Evolutionary conservation across 768 basidiomycete species (phyloP).

Genomic region (Mycena capillaripes): DNA sequence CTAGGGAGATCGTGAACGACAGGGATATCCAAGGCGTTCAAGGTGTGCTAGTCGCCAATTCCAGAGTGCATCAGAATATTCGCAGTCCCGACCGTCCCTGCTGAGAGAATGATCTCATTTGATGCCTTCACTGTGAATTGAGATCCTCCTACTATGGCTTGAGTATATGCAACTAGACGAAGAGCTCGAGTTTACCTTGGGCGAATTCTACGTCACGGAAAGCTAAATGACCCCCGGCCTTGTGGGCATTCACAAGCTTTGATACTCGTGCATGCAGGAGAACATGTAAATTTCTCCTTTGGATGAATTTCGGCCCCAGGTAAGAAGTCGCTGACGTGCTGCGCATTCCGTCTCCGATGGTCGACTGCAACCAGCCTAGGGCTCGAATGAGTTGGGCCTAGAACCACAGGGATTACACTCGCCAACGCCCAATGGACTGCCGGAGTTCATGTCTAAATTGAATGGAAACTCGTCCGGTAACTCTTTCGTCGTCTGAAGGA

Average conservation of each 20-base stretch:
- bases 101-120: constrained; percentile 50
- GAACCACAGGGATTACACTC: neutral
- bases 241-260: constrained; percentile 2
- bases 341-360: constrained; percentile 37
- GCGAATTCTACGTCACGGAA: neutral
- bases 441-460: constrained; percentile 45
- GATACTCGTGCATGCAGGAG: constrained; percentile 41
- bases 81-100: constrained; percentile 47
- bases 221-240: neutral
- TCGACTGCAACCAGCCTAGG: neutral
- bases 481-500: neutral
- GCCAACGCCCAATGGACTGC: constrained; percentile 44
- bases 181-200: neutral
- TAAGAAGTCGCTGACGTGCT: constrained; percentile 39
- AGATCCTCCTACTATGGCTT: neutral
- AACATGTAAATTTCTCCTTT: constrained; percentile 45
- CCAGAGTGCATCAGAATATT: constrained; percentile 46
- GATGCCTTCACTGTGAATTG: constrained; percentile 33
- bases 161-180: neutral
- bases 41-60: constrained; percentile 40
- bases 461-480: constrained; percentile 34
- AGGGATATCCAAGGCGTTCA: constrained; percentile 31
- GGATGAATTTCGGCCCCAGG: constrained; percentile 38
- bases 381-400: neutral
- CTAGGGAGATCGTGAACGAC: constrained; percentile 23